Conservation (phyloP, 2,329 filamentous ascomycete species). For the Acarospora socialis region DNA sequence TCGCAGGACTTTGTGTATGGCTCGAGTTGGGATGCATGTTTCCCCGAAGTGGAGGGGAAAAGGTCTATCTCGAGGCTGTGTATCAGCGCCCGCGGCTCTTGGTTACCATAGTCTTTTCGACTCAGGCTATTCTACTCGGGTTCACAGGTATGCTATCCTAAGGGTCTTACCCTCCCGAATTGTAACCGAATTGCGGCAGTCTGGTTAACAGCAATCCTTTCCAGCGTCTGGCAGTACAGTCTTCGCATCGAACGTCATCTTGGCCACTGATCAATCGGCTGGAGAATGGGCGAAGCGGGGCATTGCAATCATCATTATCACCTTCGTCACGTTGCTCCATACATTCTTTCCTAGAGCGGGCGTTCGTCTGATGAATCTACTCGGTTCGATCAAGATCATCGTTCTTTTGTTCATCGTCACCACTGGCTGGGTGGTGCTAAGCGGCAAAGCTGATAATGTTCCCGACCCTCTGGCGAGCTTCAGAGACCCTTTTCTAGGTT, state of each 20-base stretch:
- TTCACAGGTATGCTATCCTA: slow-evolving; percentile 3
- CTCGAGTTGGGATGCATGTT: slow-evolving; percentile 33
- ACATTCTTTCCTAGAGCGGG: slow-evolving; percentile 51
- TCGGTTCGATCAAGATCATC: slow-evolving; percentile 51
- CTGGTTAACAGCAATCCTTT: background rate
- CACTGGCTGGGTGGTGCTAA: slow-evolving; percentile 46
- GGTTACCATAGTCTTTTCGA: slow-evolving; percentile 24
- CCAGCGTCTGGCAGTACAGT: slow-evolving; percentile 2
- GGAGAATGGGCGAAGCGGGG: slow-evolving; percentile 50
- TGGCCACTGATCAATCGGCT: slow-evolving; percentile 4
- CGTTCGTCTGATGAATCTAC: slow-evolving; percentile 50
- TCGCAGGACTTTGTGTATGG: slow-evolving; percentile 33
- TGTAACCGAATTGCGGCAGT: background rate
- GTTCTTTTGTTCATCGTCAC: slow-evolving; percentile 53
- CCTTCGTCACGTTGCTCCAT: slow-evolving; percentile 50
- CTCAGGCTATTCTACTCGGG: slow-evolving; percentile 6
- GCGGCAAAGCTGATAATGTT: slow-evolving; percentile 42
- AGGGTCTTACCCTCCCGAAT: background rate
- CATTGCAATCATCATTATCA: slow-evolving; percentile 53
- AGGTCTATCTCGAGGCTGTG: slow-evolving; percentile 40
- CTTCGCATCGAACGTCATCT: slow-evolving; percentile 4
- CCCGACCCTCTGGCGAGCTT: slow-evolving; percentile 48
- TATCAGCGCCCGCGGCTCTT: slow-evolving; percentile 37
- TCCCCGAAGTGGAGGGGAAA: slow-evolving; percentile 36
- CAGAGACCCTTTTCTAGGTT: slow-evolving; percentile 48